A percentile compares a stretch with the other conserved stretches of the same genome.
phyloP scores from a whole-genome alignment of 1,139 yeast species.

The Pichia cactophila region DNA sequence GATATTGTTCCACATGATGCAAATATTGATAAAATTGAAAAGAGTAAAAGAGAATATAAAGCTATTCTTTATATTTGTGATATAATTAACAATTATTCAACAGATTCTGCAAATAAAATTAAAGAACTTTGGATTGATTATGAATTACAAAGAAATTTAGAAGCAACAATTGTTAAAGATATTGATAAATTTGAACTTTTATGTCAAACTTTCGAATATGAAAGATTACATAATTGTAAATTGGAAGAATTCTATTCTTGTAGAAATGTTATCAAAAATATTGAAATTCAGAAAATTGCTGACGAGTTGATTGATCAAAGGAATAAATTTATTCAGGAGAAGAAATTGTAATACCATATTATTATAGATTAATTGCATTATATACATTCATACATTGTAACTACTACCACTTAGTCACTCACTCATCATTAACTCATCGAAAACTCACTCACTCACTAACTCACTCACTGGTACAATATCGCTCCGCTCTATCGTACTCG shows the following conservation, averaged over 20 bases:
- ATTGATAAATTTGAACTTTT: conserved; percentile 91
- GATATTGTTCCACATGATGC: conserved; percentile 86
- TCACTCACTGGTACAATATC: no score
- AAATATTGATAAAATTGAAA: conserved; percentile 35
- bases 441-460: no score
- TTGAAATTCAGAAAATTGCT: conserved; percentile 65
- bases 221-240: conserved; percentile 52
- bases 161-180: conserved; percentile 88
- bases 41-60: conserved; percentile 72
- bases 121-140: conserved; percentile 81
- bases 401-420: no score
- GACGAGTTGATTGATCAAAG: conserved; percentile 59
- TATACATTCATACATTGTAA: neutral
- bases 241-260: conserved; percentile 67
- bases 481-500: no score
- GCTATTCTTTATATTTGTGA: conserved; percentile 64
- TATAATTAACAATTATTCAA: conserved; percentile 58
- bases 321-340: conserved; percentile 32
- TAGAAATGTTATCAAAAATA: conserved; percentile 56
- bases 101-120: conserved; percentile 56
- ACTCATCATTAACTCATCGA: no score
- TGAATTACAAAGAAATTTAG: conserved; percentile 72
- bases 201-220: conserved; percentile 87
- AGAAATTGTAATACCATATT: conserved; percentile 2
- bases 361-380: neutral